Evolutionary conservation across 352 stramenopile species (phyloP).

Genomic region (Pythium aristosporum): DNA sequence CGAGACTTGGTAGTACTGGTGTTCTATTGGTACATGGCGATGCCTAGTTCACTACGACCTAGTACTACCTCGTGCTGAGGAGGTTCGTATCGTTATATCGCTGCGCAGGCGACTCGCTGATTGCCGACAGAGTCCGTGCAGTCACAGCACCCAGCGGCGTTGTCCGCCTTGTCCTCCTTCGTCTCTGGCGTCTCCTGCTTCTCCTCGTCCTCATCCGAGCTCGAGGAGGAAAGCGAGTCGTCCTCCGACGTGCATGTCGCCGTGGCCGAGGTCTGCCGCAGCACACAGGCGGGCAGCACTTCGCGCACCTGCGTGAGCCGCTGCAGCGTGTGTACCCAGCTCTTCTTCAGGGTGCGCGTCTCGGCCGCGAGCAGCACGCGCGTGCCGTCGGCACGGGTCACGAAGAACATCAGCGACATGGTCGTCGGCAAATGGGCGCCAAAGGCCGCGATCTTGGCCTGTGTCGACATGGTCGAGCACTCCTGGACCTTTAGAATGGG

Average conservation of each 20-base stretch:
- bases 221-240: conserved; percentile 6
- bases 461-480: conserved; percentile 47
- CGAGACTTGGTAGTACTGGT: background rate
- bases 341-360: conserved; percentile 42
- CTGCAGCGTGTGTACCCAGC: conserved; percentile 54
- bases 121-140: no score
- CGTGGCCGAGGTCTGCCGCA: conserved; percentile 19
- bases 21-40: background rate
- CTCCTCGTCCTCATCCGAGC: conserved; percentile 13
- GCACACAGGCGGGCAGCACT: conserved; percentile 14
- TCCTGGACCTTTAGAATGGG: conserved; percentile 62
- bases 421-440: conserved; percentile 46
- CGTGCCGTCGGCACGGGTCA: conserved; percentile 66
- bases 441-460: conserved; percentile 66
- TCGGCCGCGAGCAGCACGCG: conserved; percentile 57
- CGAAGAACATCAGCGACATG: conserved; percentile 61
- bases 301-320: conserved; percentile 56
- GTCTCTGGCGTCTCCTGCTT: conserved; percentile 11
- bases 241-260: conserved; percentile 26
- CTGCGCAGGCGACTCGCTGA: background rate
- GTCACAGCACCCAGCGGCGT: background rate
- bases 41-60: background rate
- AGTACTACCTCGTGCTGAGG: background rate
- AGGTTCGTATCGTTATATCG: background rate
- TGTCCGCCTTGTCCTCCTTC: background rate